Percentiles rank a stretch among this genome's conserved stretches.
phyloP scores from a whole-genome alignment of 495 filamentous ascomycete genomes.

The Extremus antarcticus region DNA sequence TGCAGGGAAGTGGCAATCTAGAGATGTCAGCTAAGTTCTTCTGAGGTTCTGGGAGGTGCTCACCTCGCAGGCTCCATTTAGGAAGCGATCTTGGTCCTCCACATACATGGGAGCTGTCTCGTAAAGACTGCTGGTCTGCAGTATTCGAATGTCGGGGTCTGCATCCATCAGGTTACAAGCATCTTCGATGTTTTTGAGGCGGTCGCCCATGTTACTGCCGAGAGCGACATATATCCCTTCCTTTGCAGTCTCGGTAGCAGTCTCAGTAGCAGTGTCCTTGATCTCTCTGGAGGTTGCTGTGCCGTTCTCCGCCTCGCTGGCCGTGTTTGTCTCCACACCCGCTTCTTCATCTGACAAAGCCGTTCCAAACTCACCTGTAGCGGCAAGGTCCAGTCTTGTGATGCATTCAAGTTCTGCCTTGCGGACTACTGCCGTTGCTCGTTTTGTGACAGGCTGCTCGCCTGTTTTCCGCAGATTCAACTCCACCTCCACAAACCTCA shows the following conservation, averaged over 20 bases:
- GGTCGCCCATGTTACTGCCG: slow-evolving; percentile 88
- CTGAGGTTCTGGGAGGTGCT: slow-evolving; percentile 17
- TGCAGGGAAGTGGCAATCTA: slow-evolving; percentile 73
- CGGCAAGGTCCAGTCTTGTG: too few species aligned
- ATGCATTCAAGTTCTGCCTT: too few species aligned
- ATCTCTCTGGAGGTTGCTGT: background rate
- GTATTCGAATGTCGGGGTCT: slow-evolving; percentile 54
- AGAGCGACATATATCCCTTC: slow-evolving; percentile 57
- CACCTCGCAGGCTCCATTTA: slow-evolving; percentile 93
- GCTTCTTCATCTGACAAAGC: too few species aligned
- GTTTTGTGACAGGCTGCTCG: too few species aligned
- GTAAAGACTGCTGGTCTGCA: slow-evolving; percentile 77
- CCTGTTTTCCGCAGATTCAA: too few species aligned
- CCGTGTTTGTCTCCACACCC: too few species aligned
- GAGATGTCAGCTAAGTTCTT: slow-evolving; percentile 2
- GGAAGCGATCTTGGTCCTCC: slow-evolving; percentile 70
- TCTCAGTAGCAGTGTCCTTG: background rate
- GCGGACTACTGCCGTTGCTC: too few species aligned
- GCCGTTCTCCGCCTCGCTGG: background rate
- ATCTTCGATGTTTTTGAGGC: slow-evolving; percentile 67
- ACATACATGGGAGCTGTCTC: slow-evolving; percentile 97
- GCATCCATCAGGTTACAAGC: slow-evolving; percentile 67
- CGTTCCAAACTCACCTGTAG: too few species aligned
- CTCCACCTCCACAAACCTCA: too few species aligned
- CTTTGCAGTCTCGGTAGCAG: background rate